phyloP scores from a whole-genome alignment of 2,329 filamentous ascomycete species.

The Fusarium oligoseptatum region DNA sequence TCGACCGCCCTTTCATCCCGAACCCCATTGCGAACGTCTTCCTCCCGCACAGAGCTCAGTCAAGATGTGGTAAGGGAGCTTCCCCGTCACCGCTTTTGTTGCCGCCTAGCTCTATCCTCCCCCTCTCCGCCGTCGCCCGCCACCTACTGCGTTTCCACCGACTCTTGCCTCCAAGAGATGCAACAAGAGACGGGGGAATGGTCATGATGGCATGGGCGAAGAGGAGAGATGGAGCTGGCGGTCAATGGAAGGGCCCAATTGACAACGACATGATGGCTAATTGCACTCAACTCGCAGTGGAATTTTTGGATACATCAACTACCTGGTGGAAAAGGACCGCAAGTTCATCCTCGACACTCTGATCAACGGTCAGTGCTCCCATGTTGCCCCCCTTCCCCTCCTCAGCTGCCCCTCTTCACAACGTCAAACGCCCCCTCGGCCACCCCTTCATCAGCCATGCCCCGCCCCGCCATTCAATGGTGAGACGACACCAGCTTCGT shows the following conservation, averaged over 20 bases:
- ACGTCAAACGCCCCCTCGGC: slow-evolving; percentile 26
- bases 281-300: slow-evolving; percentile 68
- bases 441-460: slow-evolving; percentile 38
- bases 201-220: slow-evolving; percentile 4
- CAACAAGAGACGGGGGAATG: slow-evolving; percentile 19
- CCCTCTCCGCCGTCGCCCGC: slow-evolving; percentile 9
- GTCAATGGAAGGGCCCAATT: slow-evolving; percentile 35
- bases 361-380: slow-evolving; percentile 82
- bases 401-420: slow-evolving; percentile 28
- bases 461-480: slow-evolving; percentile 45
- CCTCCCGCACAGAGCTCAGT: slow-evolving; percentile 38
- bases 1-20: slow-evolving; percentile 32
- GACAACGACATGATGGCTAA: slow-evolving; percentile 43
- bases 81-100: slow-evolving; percentile 35
- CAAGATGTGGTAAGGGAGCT: slow-evolving; percentile 48
- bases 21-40: slow-evolving; percentile 32
- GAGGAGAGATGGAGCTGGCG: slow-evolving; percentile 4
- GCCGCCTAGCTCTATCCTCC: slow-evolving; percentile 12
- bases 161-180: slow-evolving; percentile 34
- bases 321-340: slow-evolving; percentile 98
- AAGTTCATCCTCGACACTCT: slow-evolving; percentile 96
- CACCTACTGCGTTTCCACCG: slow-evolving; percentile 28
- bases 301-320: slow-evolving; percentile 99
- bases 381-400: slow-evolving; percentile 25
- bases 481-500: slow-evolving; percentile 44